Evolutionary conservation across 345 rosid genomes (phyloP).

Genomic region (Dimocarpus longan): DNA sequence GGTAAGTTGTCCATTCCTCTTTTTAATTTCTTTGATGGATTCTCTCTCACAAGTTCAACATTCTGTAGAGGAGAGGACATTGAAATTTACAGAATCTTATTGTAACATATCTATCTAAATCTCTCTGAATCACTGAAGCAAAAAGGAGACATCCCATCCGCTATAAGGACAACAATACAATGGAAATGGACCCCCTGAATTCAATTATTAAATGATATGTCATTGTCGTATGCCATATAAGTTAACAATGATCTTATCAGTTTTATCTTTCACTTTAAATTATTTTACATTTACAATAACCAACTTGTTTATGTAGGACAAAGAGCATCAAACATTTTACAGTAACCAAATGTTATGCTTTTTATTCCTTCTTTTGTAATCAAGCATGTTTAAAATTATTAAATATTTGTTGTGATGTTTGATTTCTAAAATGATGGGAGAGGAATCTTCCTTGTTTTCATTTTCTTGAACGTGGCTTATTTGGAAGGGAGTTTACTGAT

Average conservation of each 20-base stretch:
- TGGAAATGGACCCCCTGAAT: not conserved
- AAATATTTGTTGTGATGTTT: not conserved
- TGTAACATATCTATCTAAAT: not conserved
- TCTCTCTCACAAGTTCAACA: not conserved
- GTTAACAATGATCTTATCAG: not conserved
- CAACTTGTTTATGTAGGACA: not conserved
- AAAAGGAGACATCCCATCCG: not conserved
- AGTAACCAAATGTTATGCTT: not conserved
- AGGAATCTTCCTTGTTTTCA: slow-evolving; percentile 1
- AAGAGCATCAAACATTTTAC: not conserved
- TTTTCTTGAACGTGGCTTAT: not conserved
- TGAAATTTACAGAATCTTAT: not conserved
- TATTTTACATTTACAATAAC: not conserved
- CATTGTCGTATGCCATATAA: slow-evolving; percentile 15
- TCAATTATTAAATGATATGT: not conserved
- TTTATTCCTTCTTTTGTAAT: not conserved
- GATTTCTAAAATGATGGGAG: not conserved
- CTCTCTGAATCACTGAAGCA: not conserved
- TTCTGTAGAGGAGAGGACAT: not conserved
- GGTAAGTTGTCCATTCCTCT: not conserved
- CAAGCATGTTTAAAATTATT: not conserved
- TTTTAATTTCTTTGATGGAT: not conserved
- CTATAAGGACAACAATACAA: not conserved
- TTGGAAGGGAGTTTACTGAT: not conserved
- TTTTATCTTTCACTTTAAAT: not conserved